Evolutionary conservation across 2,329 filamentous ascomycete genomes (phyloP).

Genomic region (Myriangium duriaei): DNA sequence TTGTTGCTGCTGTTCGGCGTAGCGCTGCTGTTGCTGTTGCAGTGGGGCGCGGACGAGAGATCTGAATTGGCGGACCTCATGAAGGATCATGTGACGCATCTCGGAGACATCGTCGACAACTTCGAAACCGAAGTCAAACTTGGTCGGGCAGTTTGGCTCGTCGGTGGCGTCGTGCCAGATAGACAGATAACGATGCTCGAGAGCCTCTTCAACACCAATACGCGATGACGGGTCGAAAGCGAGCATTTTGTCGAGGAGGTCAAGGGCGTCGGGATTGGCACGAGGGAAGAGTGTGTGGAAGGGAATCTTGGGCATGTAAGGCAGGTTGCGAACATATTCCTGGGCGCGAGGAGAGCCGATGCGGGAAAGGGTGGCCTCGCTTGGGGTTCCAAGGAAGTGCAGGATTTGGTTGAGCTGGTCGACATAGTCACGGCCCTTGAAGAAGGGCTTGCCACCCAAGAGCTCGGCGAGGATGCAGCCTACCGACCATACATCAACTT

Average conservation of each 20-base stretch:
- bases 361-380: slow-evolving; percentile 82
- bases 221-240: slow-evolving; percentile 90
- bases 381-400: slow-evolving; percentile 92
- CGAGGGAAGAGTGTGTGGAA: slow-evolving; percentile 84
- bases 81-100: slow-evolving; percentile 94
- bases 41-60: slow-evolving; percentile 29
- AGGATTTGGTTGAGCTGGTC: slow-evolving; percentile 99
- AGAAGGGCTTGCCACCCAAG: slow-evolving; percentile 90
- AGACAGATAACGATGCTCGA: slow-evolving; percentile 90
- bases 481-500: slow-evolving; percentile 98
- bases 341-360: slow-evolving; percentile 93
- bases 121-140: slow-evolving; percentile 97
- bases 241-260: slow-evolving; percentile 92
- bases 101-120: slow-evolving; percentile 88
- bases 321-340: slow-evolving; percentile 81
- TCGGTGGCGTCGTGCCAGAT: slow-evolving; percentile 98
- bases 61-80: slow-evolving; percentile 86
- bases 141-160: slow-evolving; percentile 83
- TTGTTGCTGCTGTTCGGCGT: slow-evolving; percentile 29
- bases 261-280: slow-evolving; percentile 89
- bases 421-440: slow-evolving; percentile 98
- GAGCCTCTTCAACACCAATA: slow-evolving; percentile 85
- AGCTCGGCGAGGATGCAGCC: slow-evolving; percentile 96
- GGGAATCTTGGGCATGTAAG: slow-evolving; percentile 84
- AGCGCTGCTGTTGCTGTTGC: slow-evolving; percentile 33